A percentile compares a stretch with the other conserved stretches of the same genome.
Evolutionary conservation across 225 moss, liverwort and hornwort species (phyloP).

Genomic region (Physcomitrium patens): DNA sequence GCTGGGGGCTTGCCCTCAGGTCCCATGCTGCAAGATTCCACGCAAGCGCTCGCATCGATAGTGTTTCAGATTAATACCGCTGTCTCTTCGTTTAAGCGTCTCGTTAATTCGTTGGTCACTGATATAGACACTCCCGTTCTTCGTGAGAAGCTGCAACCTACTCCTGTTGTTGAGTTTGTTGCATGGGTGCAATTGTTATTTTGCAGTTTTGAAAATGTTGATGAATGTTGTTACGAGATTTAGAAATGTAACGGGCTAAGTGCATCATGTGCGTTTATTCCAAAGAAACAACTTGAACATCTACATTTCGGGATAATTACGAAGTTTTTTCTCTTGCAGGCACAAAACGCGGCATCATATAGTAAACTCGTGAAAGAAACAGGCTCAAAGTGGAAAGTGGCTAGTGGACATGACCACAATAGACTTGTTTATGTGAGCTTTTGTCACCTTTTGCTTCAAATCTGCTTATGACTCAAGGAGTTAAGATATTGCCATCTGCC

Average conservation of each 20-base stretch:
- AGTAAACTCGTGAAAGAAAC: constrained; percentile 96
- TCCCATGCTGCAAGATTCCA: constrained; percentile 78
- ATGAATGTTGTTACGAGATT: not conserved
- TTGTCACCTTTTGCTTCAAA: not conserved
- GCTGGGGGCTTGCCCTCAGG: constrained; percentile 71
- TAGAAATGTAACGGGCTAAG: not conserved
- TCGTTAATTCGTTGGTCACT: constrained; percentile 79
- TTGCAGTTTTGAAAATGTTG: not conserved
- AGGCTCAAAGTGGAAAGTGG: constrained; percentile 77
- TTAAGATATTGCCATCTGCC: too few species aligned
- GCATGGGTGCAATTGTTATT: not conserved
- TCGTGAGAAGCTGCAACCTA: constrained; percentile 82
- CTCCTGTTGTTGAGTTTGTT: not conserved
- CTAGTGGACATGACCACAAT: constrained; percentile 76
- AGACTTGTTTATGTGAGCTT: constrained; percentile 47
- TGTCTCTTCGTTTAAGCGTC: constrained; percentile 90
- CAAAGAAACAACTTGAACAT: not conserved
- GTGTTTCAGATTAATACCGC: constrained; percentile 96
- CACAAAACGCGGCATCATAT: constrained; percentile 93
- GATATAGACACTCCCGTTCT: constrained; percentile 91
- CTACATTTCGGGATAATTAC: not conserved
- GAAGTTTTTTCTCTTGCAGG: constrained; percentile 41
- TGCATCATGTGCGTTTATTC: not conserved
- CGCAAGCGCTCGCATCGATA: constrained; percentile 86
- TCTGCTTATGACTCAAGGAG: too few species aligned